phyloP scores from a whole-genome alignment of 202 grass and related monocot species.

The Hordeum pubiflorum region DNA sequence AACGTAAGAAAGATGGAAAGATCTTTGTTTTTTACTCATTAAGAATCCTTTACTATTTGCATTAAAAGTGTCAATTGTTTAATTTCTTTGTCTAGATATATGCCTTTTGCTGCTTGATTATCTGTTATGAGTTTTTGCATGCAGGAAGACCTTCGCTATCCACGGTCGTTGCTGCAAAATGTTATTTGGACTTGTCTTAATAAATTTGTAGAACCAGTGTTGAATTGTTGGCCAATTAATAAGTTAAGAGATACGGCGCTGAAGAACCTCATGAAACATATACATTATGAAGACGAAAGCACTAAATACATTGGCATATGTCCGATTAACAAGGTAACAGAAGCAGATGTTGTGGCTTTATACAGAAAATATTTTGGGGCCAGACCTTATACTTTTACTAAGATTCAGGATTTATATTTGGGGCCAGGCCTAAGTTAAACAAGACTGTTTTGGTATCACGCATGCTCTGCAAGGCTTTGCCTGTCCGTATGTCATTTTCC shows the following conservation, averaged over 20 bases:
- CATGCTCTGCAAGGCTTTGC: not conserved
- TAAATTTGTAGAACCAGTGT: constrained; percentile 32
- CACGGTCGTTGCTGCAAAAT: constrained; percentile 19
- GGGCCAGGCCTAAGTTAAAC: not conserved
- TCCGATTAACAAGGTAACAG: constrained; percentile 36
- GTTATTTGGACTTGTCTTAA: constrained; percentile 1
- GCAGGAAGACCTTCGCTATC: constrained; percentile 35
- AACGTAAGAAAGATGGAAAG: not conserved
- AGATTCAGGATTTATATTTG: not conserved
- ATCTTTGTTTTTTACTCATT: not conserved
- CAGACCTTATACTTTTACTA: not conserved
- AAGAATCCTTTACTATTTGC: not conserved
- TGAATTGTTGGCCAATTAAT: constrained; percentile 32
- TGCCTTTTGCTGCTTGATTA: not conserved
- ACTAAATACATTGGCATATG: constrained; percentile 25
- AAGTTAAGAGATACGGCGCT: constrained; percentile 26
- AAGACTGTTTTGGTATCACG: not conserved
- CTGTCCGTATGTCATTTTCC: not conserved
- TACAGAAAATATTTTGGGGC: not conserved
- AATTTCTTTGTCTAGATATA: not conserved
- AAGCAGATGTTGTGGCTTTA: not conserved
- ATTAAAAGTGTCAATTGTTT: not conserved
- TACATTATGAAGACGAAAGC: constrained; percentile 43
- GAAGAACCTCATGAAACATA: constrained; percentile 35
- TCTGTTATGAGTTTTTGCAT: not conserved